Base-by-base conservation (phyloP, 2,329 filamentous ascomycete species). In the Fusarium sp. region DNA sequence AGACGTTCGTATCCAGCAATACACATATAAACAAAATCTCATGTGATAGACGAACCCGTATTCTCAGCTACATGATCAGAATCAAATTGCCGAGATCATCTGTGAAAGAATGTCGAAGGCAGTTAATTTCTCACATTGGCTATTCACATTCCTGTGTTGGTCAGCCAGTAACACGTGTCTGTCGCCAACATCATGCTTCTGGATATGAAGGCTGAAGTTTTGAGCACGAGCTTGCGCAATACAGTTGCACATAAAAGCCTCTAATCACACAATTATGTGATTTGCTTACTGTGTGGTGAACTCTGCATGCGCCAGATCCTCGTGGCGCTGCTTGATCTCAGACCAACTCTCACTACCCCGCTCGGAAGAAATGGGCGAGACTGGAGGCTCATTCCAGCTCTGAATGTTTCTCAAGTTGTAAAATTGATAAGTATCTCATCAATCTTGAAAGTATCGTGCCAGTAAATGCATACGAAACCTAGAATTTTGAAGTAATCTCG, bases 81-180 rank as follows among this genome's bases (percentile, higher is more conserved):
- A 31, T 28, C 8, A 28, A 9, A 28, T 31, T 31, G 3, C 9
- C 11, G 10, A 31, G 28, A 31, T 13, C 7, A 28, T 28, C 26
- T 21, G 1, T n/a, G 24, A n/a, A 3, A 13, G 15, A 36, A 17
- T 3, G 3, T 22, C 1, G 21, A 8, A 13, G 9, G 15, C 14
- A 1, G 15, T 1, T 47, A 10, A 1, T 38, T n/a, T 38, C 47
- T 38, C 31, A 45, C 28, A 31, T 55, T 38, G 31, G 52, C 52
- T 38, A 36, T 42, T 55, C 52, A 49, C 52, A 55, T 55, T 55
- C 42, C 52, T 49, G 2, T 0, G 22, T 55, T 49, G 31, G 4
- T 42, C 26, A 31, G 42, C 10, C 51, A 36, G 4, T 17, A 5
- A 5, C 7, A 22, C 6, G 10, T 28, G 9, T 14, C 6, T 19